These are phyloP conservation scores for Diutina siamensis DNA, from an alignment of 1,139 yeast species.

Conservation along the genomic window DNA sequence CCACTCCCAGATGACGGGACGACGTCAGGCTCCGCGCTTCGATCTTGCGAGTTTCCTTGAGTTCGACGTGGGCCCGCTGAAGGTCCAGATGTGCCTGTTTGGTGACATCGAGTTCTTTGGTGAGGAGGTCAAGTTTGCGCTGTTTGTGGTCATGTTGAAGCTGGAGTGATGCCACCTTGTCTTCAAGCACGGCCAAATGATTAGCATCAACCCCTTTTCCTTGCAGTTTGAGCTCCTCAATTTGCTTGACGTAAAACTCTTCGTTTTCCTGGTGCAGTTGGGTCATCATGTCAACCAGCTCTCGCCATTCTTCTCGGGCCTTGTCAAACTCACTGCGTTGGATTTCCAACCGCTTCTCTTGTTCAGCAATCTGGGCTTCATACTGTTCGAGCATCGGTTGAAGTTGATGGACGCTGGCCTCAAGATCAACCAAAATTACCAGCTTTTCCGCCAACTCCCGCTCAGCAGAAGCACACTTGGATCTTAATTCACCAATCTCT, in stretches of 20 bases:
- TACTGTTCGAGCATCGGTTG: conserved; percentile 36
- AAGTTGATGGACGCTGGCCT: conserved; percentile 31
- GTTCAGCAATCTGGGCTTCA: conserved; percentile 22
- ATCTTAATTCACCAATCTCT: not conserved
- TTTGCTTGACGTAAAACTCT: conserved; percentile 2
- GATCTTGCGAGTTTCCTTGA: not conserved
- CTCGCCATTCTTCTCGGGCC: conserved; percentile 4
- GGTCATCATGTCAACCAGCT: conserved; percentile 4
- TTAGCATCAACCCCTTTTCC: not conserved
- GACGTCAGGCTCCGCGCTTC: not conserved
- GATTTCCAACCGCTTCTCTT: not conserved
- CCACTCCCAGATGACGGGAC: not conserved
- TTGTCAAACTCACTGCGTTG: not conserved
- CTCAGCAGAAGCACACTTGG: not conserved
- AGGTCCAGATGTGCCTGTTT: not conserved
- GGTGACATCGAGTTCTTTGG: not conserved
- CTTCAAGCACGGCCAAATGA: not conserved
- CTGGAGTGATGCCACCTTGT: not conserved
- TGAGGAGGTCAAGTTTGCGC: not conserved
- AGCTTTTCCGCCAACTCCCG: conserved; percentile 23
- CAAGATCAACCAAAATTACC: conserved; percentile 28
- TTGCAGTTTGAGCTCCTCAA: not conserved
- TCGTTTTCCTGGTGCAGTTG: conserved; percentile 3
- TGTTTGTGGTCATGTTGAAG: not conserved
- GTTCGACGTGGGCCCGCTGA: not conserved